Evolutionary conservation across 2,329 filamentous ascomycete species (phyloP).

Genomic region (Colletotrichum tropicale): DNA sequence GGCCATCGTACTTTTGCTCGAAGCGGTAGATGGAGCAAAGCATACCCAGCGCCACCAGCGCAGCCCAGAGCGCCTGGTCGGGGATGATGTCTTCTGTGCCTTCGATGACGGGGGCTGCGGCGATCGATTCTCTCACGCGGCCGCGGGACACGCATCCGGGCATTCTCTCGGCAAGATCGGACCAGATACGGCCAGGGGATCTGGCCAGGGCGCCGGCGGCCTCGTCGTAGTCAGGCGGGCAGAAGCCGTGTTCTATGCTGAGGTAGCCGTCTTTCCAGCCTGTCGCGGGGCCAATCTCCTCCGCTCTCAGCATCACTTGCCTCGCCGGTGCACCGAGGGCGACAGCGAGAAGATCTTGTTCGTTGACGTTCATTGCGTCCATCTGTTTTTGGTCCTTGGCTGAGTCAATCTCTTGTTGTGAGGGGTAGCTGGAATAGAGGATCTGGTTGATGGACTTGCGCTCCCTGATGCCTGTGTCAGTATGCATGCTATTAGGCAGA

Average conservation of each 20-base stretch:
- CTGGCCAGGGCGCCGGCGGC: constrained; percentile 48
- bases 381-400: constrained; percentile 42
- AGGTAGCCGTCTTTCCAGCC: constrained; percentile 60
- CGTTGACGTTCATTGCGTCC: constrained; percentile 50
- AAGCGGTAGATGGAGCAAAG: constrained; percentile 58
- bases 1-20: constrained; percentile 55
- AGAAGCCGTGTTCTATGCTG: constrained; percentile 55
- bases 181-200: constrained; percentile 57
- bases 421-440: constrained; percentile 48
- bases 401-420: constrained; percentile 39
- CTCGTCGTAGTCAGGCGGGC: constrained; percentile 54
- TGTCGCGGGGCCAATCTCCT: constrained; percentile 52
- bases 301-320: constrained; percentile 56
- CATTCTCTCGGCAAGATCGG: constrained; percentile 57
- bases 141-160: constrained; percentile 55
- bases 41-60: constrained; percentile 55
- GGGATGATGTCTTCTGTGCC: constrained; percentile 55
- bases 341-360: constrained; percentile 54
- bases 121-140: constrained; percentile 52
- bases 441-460: constrained; percentile 52
- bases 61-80: constrained; percentile 56
- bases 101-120: constrained; percentile 50
- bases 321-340: constrained; percentile 59
- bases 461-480: constrained; percentile 34
- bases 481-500: not conserved